Conservation (phyloP, 1,284 basidiomycete species). For the Sparassis latifolia region DNA sequence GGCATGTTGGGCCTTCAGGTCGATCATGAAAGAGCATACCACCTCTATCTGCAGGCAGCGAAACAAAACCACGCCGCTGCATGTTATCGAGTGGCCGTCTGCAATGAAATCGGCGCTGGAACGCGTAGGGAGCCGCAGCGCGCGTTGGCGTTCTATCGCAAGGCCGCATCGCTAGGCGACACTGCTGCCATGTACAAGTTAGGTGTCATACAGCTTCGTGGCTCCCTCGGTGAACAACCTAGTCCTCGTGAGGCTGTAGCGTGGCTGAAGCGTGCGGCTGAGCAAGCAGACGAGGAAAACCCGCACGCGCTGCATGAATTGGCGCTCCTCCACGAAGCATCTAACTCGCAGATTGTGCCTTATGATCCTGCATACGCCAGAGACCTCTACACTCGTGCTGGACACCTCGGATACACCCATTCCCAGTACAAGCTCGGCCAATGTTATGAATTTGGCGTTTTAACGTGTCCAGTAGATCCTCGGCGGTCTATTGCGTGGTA, state of each 20-base stretch:
- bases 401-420: constrained; percentile 89
- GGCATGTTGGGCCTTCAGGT: constrained; percentile 91
- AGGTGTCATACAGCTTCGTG: constrained; percentile 90
- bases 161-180: constrained; percentile 93
- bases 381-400: constrained; percentile 87
- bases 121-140: constrained; percentile 84
- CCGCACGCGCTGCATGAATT: constrained; percentile 97
- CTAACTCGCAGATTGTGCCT: constrained; percentile 57
- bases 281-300: constrained; percentile 97
- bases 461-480: constrained; percentile 91
- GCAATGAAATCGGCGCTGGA: constrained; percentile 99
- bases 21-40: constrained; percentile 97
- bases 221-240: constrained; percentile 76
- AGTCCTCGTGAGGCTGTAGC: constrained; percentile 90
- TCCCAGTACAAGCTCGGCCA: constrained; percentile 94
- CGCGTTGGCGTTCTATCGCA: constrained; percentile 94
- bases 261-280: constrained; percentile 93
- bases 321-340: constrained; percentile 85
- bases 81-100: constrained; percentile 96
- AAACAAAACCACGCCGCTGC: constrained; percentile 96
- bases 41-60: constrained; percentile 95
- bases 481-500: constrained; percentile 96
- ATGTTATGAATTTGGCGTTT: constrained; percentile 88
- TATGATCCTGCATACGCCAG: constrained; percentile 80
- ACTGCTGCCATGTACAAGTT: constrained; percentile 99